phyloP scores from a whole-genome alignment of 1,139 yeast genomes.

The Saccharomycopsis hybrid region DNA sequence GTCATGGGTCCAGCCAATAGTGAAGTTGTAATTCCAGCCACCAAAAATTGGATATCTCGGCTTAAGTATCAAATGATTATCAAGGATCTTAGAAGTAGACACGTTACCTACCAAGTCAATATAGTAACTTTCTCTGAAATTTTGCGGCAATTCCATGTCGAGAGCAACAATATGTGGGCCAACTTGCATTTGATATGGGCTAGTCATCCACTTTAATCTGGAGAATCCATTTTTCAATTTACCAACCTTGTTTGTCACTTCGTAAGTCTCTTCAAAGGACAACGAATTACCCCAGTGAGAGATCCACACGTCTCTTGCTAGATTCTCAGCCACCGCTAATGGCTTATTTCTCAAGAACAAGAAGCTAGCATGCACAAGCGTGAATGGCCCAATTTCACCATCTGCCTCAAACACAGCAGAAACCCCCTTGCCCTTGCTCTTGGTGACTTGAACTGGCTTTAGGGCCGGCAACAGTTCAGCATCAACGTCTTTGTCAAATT shows the following conservation, averaged over 20 bases:
- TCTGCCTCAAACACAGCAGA: no score
- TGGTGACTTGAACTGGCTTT: background rate
- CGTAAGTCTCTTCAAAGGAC: slow-evolving; percentile 78
- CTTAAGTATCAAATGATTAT: slow-evolving; percentile 49
- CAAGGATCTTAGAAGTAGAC: slow-evolving; percentile 59
- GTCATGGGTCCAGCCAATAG: slow-evolving; percentile 81
- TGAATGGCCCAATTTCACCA: slow-evolving; percentile 18
- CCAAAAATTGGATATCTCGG: slow-evolving; percentile 95
- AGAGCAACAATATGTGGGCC: slow-evolving; percentile 33
- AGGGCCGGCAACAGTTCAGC: slow-evolving; percentile 17
- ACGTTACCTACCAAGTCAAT: slow-evolving; percentile 93
- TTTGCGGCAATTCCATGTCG: slow-evolving; percentile 45
- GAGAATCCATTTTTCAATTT: slow-evolving; percentile 62
- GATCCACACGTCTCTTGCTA: slow-evolving; percentile 78
- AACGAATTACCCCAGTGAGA: slow-evolving; percentile 64
- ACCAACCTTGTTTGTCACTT: slow-evolving; percentile 73
- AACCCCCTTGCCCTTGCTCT: no score
- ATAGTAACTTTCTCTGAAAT: slow-evolving; percentile 59
- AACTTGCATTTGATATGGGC: slow-evolving; percentile 38
- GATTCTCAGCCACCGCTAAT: slow-evolving; percentile 48
- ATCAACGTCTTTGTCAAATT: no score
- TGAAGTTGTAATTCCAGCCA: slow-evolving; percentile 93
- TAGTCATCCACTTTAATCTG: slow-evolving; percentile 67
- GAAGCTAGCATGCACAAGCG: slow-evolving; percentile 36
- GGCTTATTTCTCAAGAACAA: slow-evolving; percentile 66